Evolutionary conservation across 2,329 filamentous ascomycete genomes (phyloP).

Genomic region (Calonectria hongkongensis): DNA sequence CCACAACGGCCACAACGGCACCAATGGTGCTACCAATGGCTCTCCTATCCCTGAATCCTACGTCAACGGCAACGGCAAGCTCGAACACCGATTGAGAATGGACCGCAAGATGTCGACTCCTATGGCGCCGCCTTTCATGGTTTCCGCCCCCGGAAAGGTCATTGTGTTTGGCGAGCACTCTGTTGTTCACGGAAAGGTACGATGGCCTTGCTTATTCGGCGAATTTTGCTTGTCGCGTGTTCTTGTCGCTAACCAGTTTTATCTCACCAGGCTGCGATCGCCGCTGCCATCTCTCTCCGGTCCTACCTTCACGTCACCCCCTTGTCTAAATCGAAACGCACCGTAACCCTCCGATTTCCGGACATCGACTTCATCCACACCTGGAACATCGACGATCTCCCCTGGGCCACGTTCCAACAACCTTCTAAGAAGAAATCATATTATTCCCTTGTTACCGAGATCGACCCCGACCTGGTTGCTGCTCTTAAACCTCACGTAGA

Average conservation of each 20-base stretch:
- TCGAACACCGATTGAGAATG: constrained; percentile 62
- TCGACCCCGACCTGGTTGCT: constrained; percentile 88
- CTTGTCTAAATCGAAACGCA: constrained; percentile 92
- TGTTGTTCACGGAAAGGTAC: constrained; percentile 95
- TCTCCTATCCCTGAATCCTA: constrained; percentile 55
- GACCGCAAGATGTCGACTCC: constrained; percentile 77
- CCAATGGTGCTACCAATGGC: constrained; percentile 41
- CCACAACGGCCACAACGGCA: constrained; percentile 35
- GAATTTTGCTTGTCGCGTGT: constrained; percentile 21
- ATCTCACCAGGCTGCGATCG: constrained; percentile 84
- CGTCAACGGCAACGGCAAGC: constrained; percentile 60
- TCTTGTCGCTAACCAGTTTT: constrained; percentile 44
- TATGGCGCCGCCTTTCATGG: constrained; percentile 94
- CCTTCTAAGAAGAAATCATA: constrained; percentile 95
- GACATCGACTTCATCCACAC: constrained; percentile 93
- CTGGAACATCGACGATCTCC: constrained; percentile 94
- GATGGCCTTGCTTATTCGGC: constrained; percentile 8
- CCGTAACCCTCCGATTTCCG: constrained; percentile 90
- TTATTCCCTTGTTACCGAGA: constrained; percentile 88
- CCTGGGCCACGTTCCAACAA: constrained; percentile 88
- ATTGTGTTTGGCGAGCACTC: constrained; percentile 99
- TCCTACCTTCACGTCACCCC: constrained; percentile 98
- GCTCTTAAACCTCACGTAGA: constrained; percentile 88
- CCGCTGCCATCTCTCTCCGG: constrained; percentile 93
- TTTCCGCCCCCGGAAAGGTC: constrained; percentile 97